Base-by-base conservation (phyloP, 352 stramenopile species). In the Globisporangium megalacanthum region DNA sequence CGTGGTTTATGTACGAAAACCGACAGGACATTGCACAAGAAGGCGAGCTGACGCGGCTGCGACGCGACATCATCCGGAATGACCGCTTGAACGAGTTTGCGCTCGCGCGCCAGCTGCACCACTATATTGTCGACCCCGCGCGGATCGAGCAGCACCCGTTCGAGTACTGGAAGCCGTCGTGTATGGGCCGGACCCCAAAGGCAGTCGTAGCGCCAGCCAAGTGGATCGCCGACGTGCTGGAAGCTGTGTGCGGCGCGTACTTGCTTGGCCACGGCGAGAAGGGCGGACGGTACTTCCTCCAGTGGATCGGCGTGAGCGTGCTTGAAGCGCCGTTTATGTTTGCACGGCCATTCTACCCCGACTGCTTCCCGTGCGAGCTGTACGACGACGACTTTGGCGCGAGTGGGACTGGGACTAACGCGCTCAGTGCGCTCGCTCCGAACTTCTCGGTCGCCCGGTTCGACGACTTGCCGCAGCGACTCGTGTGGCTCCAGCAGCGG, bases 51-150 rank as follows among this genome's bases (percentile, higher is more conserved):
- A 89, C 83, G 7, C 73, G 85, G 47, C 56, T 93, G 60, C 83
- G 85, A 22, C 72, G 81, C 15, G 85, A 95, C 41, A 93, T 95
- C 39, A 95, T 95, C 57, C 81, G 85, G 7, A 95, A 95, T 44
- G 85, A 93, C 25, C 73, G 85, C 35, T 66, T 95, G 25, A 89
- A 83, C 57, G 61, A 88, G 49, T 90, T 93, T 53, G 79, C 85
- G 14, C 52, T 92, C 17, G 56, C 68, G 0, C 67, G 70, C 17
- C 56, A 69, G 0, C 59, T 95, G 8, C 83, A 95, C 22, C 77
- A 87, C 49, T 92, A 88, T 56, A 93, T 95, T 33, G 54, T 89
- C 58, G 86, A 92, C 50, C 85, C 85, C 6, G 71, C 73, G 8
- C 75, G 82, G 65, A 75, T 95, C 19, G 85, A 95, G 52, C 80